Percentiles rank a stretch among this genome's conserved stretches.
These are phyloP conservation scores for Chloris gayana DNA, from an alignment of 176 grass and related monocot genomes.

Conservation along the genomic window DNA sequence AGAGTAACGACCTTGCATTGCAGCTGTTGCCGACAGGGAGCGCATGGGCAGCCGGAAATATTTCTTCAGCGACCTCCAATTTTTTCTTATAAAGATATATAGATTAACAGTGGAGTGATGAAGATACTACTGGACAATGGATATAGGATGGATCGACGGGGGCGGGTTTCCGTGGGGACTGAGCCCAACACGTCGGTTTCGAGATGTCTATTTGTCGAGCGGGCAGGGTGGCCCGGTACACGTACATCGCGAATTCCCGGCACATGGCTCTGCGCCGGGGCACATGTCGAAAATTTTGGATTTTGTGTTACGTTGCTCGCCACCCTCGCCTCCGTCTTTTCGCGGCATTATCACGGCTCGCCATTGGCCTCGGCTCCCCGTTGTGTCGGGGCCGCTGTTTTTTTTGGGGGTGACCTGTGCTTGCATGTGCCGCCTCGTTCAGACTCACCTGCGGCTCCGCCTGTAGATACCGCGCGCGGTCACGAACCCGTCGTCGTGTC, in stretches of 20 bases:
- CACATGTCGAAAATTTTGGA: conserved; percentile 24
- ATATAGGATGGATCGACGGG: neutral
- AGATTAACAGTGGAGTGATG: neutral
- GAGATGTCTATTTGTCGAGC: conserved; percentile 29
- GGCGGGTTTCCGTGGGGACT: neutral
- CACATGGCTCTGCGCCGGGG: conserved; percentile 39
- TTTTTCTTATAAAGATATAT: too few relatives aligned
- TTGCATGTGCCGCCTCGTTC: conserved; percentile 5
- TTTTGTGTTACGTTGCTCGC: neutral
- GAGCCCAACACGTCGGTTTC: conserved; percentile 27
- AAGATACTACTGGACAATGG: neutral
- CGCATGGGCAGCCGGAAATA: neutral
- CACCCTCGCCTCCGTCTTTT: conserved; percentile 4
- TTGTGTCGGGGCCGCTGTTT: neutral
- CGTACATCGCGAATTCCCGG: neutral
- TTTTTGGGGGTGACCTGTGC: conserved; percentile 3
- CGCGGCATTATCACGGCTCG: conserved; percentile 6
- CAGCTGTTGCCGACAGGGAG: conserved; percentile 16
- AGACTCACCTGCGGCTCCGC: too few relatives aligned
- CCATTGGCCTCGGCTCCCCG: neutral
- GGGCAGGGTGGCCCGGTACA: conserved; percentile 18
- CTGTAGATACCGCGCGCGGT: neutral
- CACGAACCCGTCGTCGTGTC: neutral
- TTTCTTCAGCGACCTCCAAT: too few relatives aligned
- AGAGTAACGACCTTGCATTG: neutral